Evolutionary conservation across 129 eudicot species (phyloP).

Genomic region (Flaveria trinervia): DNA sequence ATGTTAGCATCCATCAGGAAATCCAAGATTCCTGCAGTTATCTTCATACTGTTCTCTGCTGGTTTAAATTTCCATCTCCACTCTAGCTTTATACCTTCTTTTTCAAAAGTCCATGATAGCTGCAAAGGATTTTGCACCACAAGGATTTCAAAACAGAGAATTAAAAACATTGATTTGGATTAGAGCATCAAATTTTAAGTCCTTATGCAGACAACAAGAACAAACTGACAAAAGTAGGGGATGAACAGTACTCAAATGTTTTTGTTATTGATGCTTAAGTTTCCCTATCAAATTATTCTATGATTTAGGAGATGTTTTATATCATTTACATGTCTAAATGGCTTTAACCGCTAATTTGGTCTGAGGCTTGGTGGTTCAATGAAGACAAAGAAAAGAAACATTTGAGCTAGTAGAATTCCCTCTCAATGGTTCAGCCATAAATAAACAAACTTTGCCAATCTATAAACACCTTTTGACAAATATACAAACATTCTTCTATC

Average conservation of each 20-base stretch:
- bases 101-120: constrained; percentile 92
- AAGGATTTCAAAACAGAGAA: neutral
- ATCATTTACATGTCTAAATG: constrained; percentile 9
- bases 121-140: constrained; percentile 34
- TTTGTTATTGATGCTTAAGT: neutral
- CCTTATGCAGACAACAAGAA: neutral
- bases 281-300: neutral
- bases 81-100: constrained; percentile 83
- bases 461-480: neutral
- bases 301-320: neutral
- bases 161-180: neutral
- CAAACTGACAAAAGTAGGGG: neutral
- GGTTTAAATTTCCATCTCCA: constrained; percentile 92
- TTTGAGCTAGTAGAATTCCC: neutral
- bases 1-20: constrained; percentile 85
- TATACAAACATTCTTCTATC: neutral
- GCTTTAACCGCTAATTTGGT: neutral
- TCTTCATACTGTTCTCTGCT: constrained; percentile 53
- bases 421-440: neutral
- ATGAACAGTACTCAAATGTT: neutral
- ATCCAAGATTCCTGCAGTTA: constrained; percentile 60
- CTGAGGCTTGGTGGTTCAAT: neutral
- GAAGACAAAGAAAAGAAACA: neutral
- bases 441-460: neutral
- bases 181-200: neutral